Base-by-base conservation (phyloP, 2,329 filamentous ascomycete genomes). In the Cladobotryum protrusum region DNA sequence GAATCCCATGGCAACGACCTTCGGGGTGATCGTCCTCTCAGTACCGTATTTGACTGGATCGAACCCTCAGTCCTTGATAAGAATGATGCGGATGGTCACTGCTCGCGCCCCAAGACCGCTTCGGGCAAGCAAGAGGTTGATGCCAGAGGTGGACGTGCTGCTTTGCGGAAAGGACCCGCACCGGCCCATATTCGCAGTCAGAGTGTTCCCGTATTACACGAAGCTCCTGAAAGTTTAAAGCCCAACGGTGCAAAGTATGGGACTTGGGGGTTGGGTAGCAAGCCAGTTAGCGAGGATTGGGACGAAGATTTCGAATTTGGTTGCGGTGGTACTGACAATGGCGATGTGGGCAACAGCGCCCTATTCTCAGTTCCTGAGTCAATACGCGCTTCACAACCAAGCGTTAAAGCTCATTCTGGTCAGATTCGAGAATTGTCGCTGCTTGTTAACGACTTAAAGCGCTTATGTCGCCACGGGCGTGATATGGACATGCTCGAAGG, bases 271-370 rank as follows among this genome's bases (percentile, higher is more conserved):
- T 71, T 89, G 39, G 82, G 85, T n/a, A 84, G 81, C 54, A 91
- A 91, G 65, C 85, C 81, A 14, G 83, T 84, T 11, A 91, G 85
- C 54, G 89, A 95, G 63, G 88, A 93, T 61, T 95, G 89, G 89
- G 89, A 92, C 59, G 87, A 91, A 55, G 89, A 95, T 64, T 93
- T 95, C 59, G 87, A 92, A 53, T 91, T 92, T 62, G 77, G 77
- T 8, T 72, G 70, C 20, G 64, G 74, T 32, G 72, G 69, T 40
- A 60, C 67, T 34, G 63, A 54, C 4, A 66, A 66, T n/a, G 63
- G 66, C 35, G 67, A 66, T 33, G 65, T 63, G 24, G 64, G 65
- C 20, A 65, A 64, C 3, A 59, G 61, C 17, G 55, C 63, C 50
- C 48, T 61, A 19, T 68, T 71, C 56, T 61, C 66, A 37, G 65